Evolutionary conservation across 306 rosid genomes (phyloP), one percentile per base, ranked within the genome.

Genomic region (Malus sylvestris): DNA sequence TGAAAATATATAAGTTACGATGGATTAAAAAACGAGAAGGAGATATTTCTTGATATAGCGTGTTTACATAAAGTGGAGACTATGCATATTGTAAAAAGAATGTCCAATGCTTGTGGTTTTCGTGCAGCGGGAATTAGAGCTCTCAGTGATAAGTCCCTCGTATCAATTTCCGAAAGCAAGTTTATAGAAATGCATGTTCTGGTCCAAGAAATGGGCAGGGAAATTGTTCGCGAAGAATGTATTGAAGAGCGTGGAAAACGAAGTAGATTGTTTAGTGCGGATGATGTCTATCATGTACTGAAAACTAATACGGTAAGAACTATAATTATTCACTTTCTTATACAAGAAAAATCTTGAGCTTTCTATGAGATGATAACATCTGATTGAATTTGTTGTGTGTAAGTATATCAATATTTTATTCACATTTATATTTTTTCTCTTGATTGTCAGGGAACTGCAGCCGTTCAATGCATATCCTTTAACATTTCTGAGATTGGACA

Each of bases 1-100:
- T 40, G 14, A 76, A 59, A 27, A 44, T 67, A n/a, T n/a, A n/a
- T n/a, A 60, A 76, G 80, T 49, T 49, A 14, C 20, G 6, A 16
- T 15, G 53, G 53, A 16, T 49, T 49, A 15, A 32, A 55, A 2
- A 8, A n/a, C 40, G 74, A 68, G 61, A 81, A 76, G 73, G 55
- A 58, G 49, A 73, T 80, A 12, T 84, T 84, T 57, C 45, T 84
- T n/a, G 71, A 60, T 62, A 29, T 62, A 14, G 67, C 22, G 0
- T 84, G 88, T 62, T 87, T 85, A 69, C 66, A 82, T 57, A 80
- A 85, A 19, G 88, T 86, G 57, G 74, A 72, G 77, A 42, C 27
- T 19, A 10, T 5, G 30, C 64, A 75, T 44, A 22, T 63, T 72
- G 82, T 75, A 2, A 38, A 38, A 30, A 67, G 67, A 45, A 71